These are phyloP conservation scores for Chimonanthus praecox DNA, from an alignment of 164 flowering plant species.

Conservation along the genomic window DNA sequence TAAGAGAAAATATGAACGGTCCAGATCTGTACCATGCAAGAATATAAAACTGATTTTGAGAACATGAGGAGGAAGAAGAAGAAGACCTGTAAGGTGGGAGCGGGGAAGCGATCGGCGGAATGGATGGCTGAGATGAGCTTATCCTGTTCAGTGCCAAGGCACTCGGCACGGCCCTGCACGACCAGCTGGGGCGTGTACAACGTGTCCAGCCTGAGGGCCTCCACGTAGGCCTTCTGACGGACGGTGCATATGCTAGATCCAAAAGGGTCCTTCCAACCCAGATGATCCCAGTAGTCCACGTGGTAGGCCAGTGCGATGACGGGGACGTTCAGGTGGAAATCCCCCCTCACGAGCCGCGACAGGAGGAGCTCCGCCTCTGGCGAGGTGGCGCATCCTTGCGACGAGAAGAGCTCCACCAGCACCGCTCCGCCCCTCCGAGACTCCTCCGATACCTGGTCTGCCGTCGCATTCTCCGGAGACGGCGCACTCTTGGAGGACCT, in stretches of 20 bases:
- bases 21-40: no score
- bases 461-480: conserved; percentile 16
- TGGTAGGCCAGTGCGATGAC: conserved; percentile 64
- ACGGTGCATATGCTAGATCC: conserved; percentile 82
- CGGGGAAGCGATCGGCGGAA: conserved; percentile 43
- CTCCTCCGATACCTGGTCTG: conserved; percentile 42
- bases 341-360: conserved; percentile 78
- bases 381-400: conserved; percentile 89
- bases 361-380: conserved; percentile 74
- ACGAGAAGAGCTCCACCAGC: conserved; percentile 82
- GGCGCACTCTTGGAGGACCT: not conserved
- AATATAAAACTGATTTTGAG: not conserved
- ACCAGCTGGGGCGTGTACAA: conserved; percentile 89
- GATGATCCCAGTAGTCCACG: conserved; percentile 90
- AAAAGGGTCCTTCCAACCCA: conserved; percentile 92
- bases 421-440: conserved; percentile 42
- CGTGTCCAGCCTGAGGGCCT: conserved; percentile 64
- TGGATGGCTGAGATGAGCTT: conserved; percentile 39
- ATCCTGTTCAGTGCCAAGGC: conserved; percentile 59
- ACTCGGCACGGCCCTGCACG: conserved; percentile 64
- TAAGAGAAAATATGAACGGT: no score
- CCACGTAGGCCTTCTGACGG: conserved; percentile 79
- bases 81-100: conserved; percentile 60
- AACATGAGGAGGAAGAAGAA: not conserved
- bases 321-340: conserved; percentile 46